A percentile compares a stretch with the other conserved stretches of the same genome.
These are phyloP conservation scores for Mucor ambiguus DNA, from an alignment of 371 early-diverging fungal species.

Conservation along the genomic window DNA sequence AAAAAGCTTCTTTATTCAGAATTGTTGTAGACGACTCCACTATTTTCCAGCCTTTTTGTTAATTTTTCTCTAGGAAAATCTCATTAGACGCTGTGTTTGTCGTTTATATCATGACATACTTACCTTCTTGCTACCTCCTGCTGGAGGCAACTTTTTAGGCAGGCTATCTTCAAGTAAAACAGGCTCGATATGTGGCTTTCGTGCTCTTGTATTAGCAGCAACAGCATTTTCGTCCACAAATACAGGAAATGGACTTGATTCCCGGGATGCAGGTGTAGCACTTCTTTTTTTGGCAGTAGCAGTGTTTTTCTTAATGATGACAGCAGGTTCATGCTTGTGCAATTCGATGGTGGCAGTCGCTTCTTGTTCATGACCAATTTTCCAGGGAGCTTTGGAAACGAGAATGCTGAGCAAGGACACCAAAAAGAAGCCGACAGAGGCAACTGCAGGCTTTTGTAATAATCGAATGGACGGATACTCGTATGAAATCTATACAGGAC, in stretches of 20 bases:
- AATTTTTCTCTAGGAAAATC: background rate
- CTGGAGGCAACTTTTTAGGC: background rate
- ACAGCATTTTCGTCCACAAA: background rate
- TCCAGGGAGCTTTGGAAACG: background rate
- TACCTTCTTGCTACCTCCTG: background rate
- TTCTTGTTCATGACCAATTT: background rate
- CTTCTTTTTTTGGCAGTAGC: background rate
- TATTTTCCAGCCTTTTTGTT: background rate
- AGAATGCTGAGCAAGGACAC: background rate
- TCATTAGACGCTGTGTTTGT: no score
- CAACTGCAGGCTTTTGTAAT: background rate
- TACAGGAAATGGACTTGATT: background rate
- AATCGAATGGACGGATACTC: background rate
- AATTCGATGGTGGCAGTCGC: background rate
- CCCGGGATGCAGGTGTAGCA: background rate
- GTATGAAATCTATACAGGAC: background rate
- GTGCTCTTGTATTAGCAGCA: background rate
- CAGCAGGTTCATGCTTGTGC: background rate
- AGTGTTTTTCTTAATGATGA: background rate
- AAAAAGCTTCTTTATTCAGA: background rate
- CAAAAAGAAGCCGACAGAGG: background rate
- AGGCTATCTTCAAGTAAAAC: background rate
- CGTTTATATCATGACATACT: no score
- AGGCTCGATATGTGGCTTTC: background rate
- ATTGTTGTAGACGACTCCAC: background rate